Evolutionary conservation across 2,329 filamentous ascomycete species (phyloP), one percentile per base, ranked within the genome.

Genomic region (Cladosporium sphaerospermum): DNA sequence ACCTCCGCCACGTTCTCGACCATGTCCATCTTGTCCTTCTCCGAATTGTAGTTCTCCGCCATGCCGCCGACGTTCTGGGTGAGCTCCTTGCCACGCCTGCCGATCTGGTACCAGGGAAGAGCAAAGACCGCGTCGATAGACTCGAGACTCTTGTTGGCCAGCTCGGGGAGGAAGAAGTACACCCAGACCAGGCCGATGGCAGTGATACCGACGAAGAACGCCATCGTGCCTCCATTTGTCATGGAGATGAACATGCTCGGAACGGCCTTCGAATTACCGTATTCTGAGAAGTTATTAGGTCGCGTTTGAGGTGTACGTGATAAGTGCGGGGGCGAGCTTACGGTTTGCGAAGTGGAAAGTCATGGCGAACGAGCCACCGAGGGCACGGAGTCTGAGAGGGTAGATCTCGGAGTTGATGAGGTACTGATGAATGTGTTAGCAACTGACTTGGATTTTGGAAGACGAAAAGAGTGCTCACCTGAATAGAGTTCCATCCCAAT

Each of bases 61-160:
- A 57, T 56, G 31, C 63, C 56, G 9, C 62, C 63, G 36, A 58
- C 40, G 8, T 52, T 57, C 23, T 40, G 54, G 3, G 63, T 66
- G 16, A 68, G 54, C 53, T 62, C 56, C 45, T 64, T 63, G 41
- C 65, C 67, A 50, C 65, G 62, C n/a, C 64, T 54, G 18, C 88
- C 87, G 59, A 92, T 89, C 67, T 80, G 78, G 67, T 86, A 83
- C 87, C 87, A 91, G 0, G 83, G 84, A 83, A 90, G 52, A 80
- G 84, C 61, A 53, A 68, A 67, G 16, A 70, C 65, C 2, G 65
- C 76, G 28, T 81, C 78, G 43, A 83, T 76, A 57, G 82, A 78
- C 37, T 80, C 78, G 0, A 80, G 76, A 59, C 79, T 80, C 46
- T 71, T 75, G 51, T 70, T 71, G 19, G 71, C 70, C 1, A 76